These are phyloP conservation scores for Paramecium octaurelia DNA, from an alignment of 73 alveolate species.

Conservation along the genomic window DNA sequence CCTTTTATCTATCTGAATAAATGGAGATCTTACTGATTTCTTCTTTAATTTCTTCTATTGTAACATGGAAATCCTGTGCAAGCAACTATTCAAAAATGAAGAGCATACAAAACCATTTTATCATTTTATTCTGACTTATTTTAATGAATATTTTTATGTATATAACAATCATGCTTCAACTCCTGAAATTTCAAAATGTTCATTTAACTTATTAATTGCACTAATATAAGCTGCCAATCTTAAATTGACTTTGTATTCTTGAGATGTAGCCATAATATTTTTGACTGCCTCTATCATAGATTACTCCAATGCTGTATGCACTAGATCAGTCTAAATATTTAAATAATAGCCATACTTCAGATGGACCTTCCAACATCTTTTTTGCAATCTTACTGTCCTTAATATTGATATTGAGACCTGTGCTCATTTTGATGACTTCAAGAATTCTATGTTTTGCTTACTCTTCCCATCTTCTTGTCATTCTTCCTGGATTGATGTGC, in stretches of 20 bases:
- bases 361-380: slow-evolving; percentile 72
- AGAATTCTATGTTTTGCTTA: slow-evolving; percentile 62
- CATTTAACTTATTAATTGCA: slow-evolving; percentile 72
- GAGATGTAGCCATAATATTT: slow-evolving; percentile 30
- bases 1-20: neutral
- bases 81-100: neutral
- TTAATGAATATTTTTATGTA: neutral
- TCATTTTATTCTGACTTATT: neutral
- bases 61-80: neutral
- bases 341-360: slow-evolving; percentile 61
- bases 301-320: slow-evolving; percentile 60
- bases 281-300: slow-evolving; percentile 61
- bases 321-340: slow-evolving; percentile 65
- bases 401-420: slow-evolving; percentile 57
- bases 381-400: slow-evolving; percentile 49
- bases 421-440: slow-evolving; percentile 10
- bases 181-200: slow-evolving; percentile 59
- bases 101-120: neutral
- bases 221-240: slow-evolving; percentile 80
- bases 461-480: slow-evolving; percentile 81
- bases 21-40: neutral
- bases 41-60: neutral
- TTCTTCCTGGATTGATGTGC: slow-evolving; percentile 78
- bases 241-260: slow-evolving; percentile 57
- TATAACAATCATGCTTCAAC: slow-evolving; percentile 30